A percentile compares a stretch with the other conserved stretches of the same genome.
Conservation (phyloP, 2,329 filamentous ascomycete genomes). For the Beauveria sp. region DNA sequence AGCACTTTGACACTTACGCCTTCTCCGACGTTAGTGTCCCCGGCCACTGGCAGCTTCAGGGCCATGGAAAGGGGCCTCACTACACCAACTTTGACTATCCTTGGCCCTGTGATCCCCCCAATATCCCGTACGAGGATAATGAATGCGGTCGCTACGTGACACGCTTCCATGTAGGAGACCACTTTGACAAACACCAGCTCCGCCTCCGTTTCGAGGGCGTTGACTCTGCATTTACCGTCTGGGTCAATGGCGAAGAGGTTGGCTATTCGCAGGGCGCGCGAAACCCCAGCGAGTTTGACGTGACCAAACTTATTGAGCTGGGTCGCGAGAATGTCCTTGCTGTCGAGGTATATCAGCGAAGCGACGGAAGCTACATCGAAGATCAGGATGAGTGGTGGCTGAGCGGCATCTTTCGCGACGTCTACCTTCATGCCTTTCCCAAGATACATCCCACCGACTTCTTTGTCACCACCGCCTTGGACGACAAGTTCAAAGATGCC, state of each 20-base stretch:
- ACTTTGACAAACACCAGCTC: slow-evolving; percentile 45
- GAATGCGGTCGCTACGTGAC: slow-evolving; percentile 57
- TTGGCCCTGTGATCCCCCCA: slow-evolving; percentile 59
- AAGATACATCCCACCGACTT: slow-evolving; percentile 47
- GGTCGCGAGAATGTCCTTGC: slow-evolving; percentile 47
- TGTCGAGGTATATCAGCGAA: slow-evolving; percentile 65
- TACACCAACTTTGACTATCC: slow-evolving; percentile 65
- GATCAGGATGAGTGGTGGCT: slow-evolving; percentile 67
- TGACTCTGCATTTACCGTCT: slow-evolving; percentile 64
- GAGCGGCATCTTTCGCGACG: slow-evolving; percentile 61
- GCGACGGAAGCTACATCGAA: slow-evolving; percentile 65
- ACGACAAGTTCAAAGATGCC: slow-evolving; percentile 46
- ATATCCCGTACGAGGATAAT: slow-evolving; percentile 57
- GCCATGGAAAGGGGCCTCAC: slow-evolving; percentile 54
- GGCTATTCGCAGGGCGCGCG: slow-evolving; percentile 67
- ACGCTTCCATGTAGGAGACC: slow-evolving; percentile 43
- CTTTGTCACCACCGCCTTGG: slow-evolving; percentile 46
- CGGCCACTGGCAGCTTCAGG: slow-evolving; percentile 64
- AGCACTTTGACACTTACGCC: slow-evolving; percentile 26
- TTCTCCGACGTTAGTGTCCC: slow-evolving; percentile 48
- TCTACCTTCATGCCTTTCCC: slow-evolving; percentile 56
- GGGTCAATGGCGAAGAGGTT: slow-evolving; percentile 58
- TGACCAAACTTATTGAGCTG: slow-evolving; percentile 43
- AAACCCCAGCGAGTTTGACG: slow-evolving; percentile 67
- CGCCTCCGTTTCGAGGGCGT: slow-evolving; percentile 69